A percentile compares a stretch with the other conserved stretches of the same genome.
Evolutionary conservation across 768 basidiomycete genomes (phyloP).

Genomic region (Trametes cingulata): DNA sequence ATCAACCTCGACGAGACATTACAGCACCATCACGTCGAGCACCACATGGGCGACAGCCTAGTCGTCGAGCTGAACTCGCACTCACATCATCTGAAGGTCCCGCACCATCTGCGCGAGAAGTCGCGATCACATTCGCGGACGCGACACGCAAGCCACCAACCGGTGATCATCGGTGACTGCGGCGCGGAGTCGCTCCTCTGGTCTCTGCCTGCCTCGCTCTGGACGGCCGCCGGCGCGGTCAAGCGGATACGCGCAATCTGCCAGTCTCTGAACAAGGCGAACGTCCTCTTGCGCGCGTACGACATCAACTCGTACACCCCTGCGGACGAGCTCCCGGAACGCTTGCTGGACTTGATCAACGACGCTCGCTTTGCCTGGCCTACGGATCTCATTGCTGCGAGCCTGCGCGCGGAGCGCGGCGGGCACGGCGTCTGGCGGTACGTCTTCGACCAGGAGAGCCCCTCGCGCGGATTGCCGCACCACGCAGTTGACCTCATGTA

Average conservation of each 20-base stretch:
- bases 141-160: slow-evolving; percentile 45
- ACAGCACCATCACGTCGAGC: slow-evolving; percentile 25
- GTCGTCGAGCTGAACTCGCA: slow-evolving; percentile 29
- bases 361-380: slow-evolving; percentile 80
- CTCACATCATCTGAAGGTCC: slow-evolving; percentile 22
- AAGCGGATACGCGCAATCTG: slow-evolving; percentile 74
- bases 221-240: slow-evolving; percentile 61
- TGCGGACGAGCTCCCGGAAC: slow-evolving; percentile 66
- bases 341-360: slow-evolving; percentile 71
- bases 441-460: slow-evolving; percentile 81
- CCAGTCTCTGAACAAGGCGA: slow-evolving; percentile 65
- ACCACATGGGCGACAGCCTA: slow-evolving; percentile 32
- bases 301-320: slow-evolving; percentile 65
- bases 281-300: slow-evolving; percentile 63
- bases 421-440: slow-evolving; percentile 76
- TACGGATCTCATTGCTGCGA: slow-evolving; percentile 60
- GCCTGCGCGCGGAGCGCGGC: slow-evolving; percentile 49
- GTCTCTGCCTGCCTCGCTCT: slow-evolving; percentile 58
- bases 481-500: slow-evolving; percentile 75
- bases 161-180: slow-evolving; percentile 76
- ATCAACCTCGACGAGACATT: slow-evolving; percentile 26
- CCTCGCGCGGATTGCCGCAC: slow-evolving; percentile 62
- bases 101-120: slow-evolving; percentile 16
- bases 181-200: slow-evolving; percentile 64
- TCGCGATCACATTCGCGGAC: slow-evolving; percentile 24